Evolutionary conservation across 306 rosid species (phyloP).

Genomic region (Medicago ruthenica): DNA sequence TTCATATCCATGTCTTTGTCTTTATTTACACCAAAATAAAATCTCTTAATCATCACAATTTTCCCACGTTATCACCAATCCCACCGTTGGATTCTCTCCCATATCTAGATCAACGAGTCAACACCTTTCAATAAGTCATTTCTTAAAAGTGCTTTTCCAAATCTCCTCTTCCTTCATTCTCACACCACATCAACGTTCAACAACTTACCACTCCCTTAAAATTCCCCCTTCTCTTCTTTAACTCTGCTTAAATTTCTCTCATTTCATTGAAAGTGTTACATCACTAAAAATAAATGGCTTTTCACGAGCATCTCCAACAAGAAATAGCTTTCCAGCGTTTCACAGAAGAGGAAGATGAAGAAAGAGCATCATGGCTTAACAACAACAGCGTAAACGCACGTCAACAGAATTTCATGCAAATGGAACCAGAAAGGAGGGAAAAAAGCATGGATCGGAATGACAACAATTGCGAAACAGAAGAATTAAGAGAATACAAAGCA

Average conservation of each 20-base stretch:
- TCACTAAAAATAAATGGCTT: constrained; percentile 56
- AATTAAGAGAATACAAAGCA: constrained; percentile 59
- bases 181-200: neutral
- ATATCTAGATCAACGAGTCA: constrained; percentile 37
- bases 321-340: constrained; percentile 69
- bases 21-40: constrained; percentile 16
- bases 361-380: neutral
- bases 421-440: constrained; percentile 43
- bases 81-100: constrained; percentile 53
- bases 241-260: neutral
- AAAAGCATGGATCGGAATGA: constrained; percentile 48
- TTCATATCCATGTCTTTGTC: constrained; percentile 44
- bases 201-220: neutral
- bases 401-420: constrained; percentile 67
- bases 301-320: constrained; percentile 57
- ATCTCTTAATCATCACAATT: constrained; percentile 37
- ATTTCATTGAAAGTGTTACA: too few species aligned
- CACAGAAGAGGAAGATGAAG: constrained; percentile 51
- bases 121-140: constrained; percentile 34
- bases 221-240: neutral
- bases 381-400: constrained; percentile 48
- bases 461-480: constrained; percentile 16
- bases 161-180: constrained; percentile 6
- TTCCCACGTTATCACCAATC: constrained; percentile 52
- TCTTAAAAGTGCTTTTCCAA: constrained; percentile 43